Percentiles rank a stretch among this genome's conserved stretches.
Conservation (phyloP, 2,329 filamentous ascomycete species). For the Fusarium sp. region DNA sequence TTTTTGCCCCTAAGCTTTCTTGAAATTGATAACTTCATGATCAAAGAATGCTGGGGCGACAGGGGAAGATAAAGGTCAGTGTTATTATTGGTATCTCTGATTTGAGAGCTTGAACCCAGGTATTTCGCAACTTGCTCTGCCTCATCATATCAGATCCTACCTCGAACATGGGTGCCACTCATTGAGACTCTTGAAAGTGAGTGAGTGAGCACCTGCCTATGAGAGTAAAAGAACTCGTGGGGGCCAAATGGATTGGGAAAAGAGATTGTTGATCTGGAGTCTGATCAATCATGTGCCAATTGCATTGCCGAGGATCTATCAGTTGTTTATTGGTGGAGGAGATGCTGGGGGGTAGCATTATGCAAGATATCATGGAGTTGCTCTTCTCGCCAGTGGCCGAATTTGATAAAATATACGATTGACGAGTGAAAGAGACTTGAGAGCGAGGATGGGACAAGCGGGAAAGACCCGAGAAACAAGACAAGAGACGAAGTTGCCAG, state of each 20-base stretch:
- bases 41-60: too few species aligned
- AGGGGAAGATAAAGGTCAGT: too few species aligned
- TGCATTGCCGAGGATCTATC: background rate
- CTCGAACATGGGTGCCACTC: background rate
- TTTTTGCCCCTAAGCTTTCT: background rate
- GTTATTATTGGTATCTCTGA: background rate
- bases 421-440: conserved; percentile 13
- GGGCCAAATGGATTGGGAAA: conserved; percentile 16
- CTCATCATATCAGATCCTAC: background rate
- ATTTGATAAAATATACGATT: conserved; percentile 1
- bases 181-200: background rate
- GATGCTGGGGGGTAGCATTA: conserved; percentile 1
- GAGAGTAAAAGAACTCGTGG: conserved; percentile 4
- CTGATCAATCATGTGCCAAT: conserved; percentile 1
- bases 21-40: background rate
- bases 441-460: background rate
- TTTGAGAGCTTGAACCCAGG: background rate
- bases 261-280: conserved; percentile 16
- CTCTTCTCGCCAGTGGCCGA: background rate
- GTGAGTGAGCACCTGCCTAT: background rate
- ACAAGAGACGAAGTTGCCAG: background rate
- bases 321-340: conserved; percentile 7
- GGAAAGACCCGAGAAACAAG: background rate
- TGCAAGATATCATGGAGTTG: conserved; percentile 5
- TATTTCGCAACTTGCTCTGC: background rate